Percentiles rank a stretch among this genome's conserved stretches.
Conservation (phyloP, 2,329 filamentous ascomycete species). For the Botrytis aclada region DNA sequence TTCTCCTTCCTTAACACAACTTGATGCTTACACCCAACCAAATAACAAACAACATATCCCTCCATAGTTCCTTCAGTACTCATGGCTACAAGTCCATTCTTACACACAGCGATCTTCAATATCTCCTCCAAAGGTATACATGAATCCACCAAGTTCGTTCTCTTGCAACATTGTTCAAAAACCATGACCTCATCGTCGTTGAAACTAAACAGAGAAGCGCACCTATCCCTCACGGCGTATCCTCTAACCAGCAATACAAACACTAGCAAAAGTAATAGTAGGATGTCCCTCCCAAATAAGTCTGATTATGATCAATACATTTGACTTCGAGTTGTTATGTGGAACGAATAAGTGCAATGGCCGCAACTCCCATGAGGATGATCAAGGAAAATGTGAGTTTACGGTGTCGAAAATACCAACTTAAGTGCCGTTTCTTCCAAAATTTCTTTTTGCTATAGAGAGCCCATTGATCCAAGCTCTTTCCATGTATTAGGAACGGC, state of each 20-base stretch:
- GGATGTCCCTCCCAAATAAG: too few species aligned
- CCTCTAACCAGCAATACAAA: neutral
- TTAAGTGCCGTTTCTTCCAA: neutral
- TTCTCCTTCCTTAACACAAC: neutral
- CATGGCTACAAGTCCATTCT: neutral
- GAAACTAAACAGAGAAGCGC: neutral
- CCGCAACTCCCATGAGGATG: neutral
- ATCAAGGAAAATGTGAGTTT: neutral
- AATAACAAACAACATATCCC: neutral
- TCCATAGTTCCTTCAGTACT: neutral
- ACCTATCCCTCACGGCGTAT: neutral
- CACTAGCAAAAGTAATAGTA: neutral
- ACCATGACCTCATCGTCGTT: neutral
- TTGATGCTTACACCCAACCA: neutral
- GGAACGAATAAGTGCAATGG: neutral
- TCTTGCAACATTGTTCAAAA: neutral
- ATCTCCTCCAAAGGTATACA: neutral
- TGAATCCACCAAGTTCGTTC: neutral
- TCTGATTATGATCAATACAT: too few species aligned
- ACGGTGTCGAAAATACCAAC: neutral
- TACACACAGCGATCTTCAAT: neutral
- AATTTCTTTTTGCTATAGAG: neutral
- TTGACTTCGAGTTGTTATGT: neutral
- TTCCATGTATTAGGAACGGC: neutral
- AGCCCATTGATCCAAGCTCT: neutral